These are phyloP conservation scores for Trametes cinnabarina DNA, from an alignment of 768 basidiomycete genomes.

Conservation along the genomic window DNA sequence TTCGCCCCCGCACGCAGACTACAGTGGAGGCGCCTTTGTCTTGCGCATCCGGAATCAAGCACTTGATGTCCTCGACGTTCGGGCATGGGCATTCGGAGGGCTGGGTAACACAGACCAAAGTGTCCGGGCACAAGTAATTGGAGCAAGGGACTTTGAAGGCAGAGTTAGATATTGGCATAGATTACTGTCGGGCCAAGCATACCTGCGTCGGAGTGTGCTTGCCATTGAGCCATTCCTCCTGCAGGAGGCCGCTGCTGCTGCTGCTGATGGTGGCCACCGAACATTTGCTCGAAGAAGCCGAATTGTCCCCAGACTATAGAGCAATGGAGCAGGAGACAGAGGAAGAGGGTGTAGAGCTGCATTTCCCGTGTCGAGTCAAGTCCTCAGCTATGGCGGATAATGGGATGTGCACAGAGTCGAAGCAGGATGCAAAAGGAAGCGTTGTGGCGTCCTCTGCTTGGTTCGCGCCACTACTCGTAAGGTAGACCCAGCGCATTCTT, in stretches of 20 bases:
- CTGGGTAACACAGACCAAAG: slow-evolving; percentile 62
- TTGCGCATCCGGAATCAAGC: slow-evolving; percentile 62
- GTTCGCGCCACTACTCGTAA: too few relatives aligned
- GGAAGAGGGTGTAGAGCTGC: slow-evolving; percentile 29
- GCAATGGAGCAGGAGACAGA: slow-evolving; percentile 32
- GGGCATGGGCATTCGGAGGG: slow-evolving; percentile 79
- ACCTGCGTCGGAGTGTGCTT: slow-evolving; percentile 65
- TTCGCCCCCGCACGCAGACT: slow-evolving; percentile 64
- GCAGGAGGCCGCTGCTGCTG: slow-evolving; percentile 53
- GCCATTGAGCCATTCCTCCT: slow-evolving; percentile 52
- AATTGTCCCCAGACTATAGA: slow-evolving; percentile 56
- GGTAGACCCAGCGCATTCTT: too few relatives aligned
- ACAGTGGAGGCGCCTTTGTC: slow-evolving; percentile 57
- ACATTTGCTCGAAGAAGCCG: slow-evolving; percentile 78
- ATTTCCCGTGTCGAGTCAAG: background rate
- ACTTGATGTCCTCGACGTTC: slow-evolving; percentile 71
- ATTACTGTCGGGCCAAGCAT: slow-evolving; percentile 14
- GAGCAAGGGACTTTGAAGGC: slow-evolving; percentile 59
- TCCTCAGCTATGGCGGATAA: background rate
- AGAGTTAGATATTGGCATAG: too few relatives aligned
- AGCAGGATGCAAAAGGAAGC: too few relatives aligned
- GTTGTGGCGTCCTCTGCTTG: too few relatives aligned
- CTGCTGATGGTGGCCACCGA: slow-evolving; percentile 54
- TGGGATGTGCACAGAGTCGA: background rate
- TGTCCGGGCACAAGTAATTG: slow-evolving; percentile 72